Evolutionary conservation across 2,329 filamentous ascomycete genomes (phyloP), one percentile per base, ranked within the genome.

Genomic region (Aplosporella prunicola): DNA sequence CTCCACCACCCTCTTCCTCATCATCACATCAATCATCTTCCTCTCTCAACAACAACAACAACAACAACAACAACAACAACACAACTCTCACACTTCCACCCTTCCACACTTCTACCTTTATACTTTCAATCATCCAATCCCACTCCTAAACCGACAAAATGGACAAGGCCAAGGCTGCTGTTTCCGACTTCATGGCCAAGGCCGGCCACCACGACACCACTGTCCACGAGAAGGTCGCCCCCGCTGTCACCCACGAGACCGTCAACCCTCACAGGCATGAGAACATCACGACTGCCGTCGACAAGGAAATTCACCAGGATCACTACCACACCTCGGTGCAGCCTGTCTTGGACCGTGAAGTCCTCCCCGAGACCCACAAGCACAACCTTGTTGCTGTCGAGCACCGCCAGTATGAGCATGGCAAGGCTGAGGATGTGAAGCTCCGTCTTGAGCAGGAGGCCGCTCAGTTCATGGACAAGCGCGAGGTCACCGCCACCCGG

Each of bases 291-390:
- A 78, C 73, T 2, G 79, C 76, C 5, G 57, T 83, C 17, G 76
- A 84, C 52, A 73, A 72, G 47, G 80, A 84, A 48, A 63, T 82
- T 4, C 78, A 84, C 52, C 79, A 82, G 53, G 75, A 83, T 42
- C 80, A 84, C 49, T 76, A 82, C 55, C 78, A 84, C 55, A 80
- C 76, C 31, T 76, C 75, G 0, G 62, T 83, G 1, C 80, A 84
- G 58, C 80, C 80, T 0, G 60, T 85, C 16, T 40, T 63, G 13
- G 64, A 75, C 47, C 59, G 67, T 45, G 73, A 73, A 50, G 65
- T 66, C 8, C 57, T 71, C 0, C 74, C 78, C 0, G 79, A 82
- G 57, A 61, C 76, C 55, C 79, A 83, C 51, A 61, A 64, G 14
- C 71, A 79, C 54, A 74, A 78, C 24, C 51, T 78, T 11, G 61